Conservation (phyloP, 768 basidiomycete genomes). For the Butyriboletus loyo region DNA sequence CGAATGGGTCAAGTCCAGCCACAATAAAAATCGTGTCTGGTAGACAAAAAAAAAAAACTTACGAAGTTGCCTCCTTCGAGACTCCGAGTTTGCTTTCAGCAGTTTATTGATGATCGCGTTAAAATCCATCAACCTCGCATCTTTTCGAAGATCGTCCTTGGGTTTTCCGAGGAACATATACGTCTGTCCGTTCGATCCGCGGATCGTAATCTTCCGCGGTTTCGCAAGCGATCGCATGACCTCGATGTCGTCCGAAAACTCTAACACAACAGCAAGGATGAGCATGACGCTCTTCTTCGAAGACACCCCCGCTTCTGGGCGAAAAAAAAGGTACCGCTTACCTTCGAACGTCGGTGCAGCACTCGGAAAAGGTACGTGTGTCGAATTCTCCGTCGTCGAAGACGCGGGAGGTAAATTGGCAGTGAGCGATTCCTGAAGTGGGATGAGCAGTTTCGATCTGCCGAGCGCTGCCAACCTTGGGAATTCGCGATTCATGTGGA, state of each 20-base stretch:
- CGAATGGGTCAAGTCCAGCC: background rate
- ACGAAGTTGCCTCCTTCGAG: constrained; percentile 88
- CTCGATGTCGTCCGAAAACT: constrained; percentile 77
- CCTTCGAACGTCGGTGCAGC: constrained; percentile 75
- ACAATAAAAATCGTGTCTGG: background rate
- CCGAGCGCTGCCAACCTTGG: constrained; percentile 52
- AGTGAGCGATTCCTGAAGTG: constrained; percentile 89
- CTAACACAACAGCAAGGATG: constrained; percentile 36
- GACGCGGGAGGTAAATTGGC: constrained; percentile 82
- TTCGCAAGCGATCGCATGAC: constrained; percentile 90
- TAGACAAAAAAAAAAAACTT: constrained; percentile 29
- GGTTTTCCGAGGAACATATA: constrained; percentile 97
- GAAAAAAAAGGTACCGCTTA: constrained; percentile 12
- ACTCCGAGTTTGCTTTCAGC: constrained; percentile 90
- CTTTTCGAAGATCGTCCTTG: constrained; percentile 95
- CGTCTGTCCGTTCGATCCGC: constrained; percentile 73
- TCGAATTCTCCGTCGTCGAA: constrained; percentile 42
- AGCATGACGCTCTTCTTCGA: background rate
- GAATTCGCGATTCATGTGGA: constrained; percentile 50
- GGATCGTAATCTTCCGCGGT: constrained; percentile 86
- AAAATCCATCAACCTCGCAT: constrained; percentile 96
- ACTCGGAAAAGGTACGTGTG: constrained; percentile 78
- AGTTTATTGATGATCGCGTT: constrained; percentile 97
- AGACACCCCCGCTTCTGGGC: background rate
- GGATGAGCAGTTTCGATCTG: constrained; percentile 75